These are phyloP conservation scores for Purpureocillium lavendulum DNA, from an alignment of 2,329 filamentous ascomycete species.

Conservation along the genomic window DNA sequence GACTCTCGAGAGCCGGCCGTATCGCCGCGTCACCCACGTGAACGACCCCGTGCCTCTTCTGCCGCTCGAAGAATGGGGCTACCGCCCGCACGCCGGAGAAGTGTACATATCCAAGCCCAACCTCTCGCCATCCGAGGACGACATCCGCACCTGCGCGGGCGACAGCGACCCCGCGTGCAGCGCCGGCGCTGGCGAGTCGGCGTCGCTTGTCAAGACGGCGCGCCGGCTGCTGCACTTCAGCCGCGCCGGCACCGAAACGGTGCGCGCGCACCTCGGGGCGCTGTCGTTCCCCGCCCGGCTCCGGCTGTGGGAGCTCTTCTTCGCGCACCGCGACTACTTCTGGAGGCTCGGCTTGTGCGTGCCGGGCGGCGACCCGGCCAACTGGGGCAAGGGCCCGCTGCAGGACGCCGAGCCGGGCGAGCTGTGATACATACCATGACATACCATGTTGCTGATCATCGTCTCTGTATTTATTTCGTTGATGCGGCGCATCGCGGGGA, in stretches of 20 bases:
- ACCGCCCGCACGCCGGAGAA: conserved; percentile 75
- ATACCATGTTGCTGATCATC: too few species aligned
- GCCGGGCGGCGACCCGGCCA: conserved; percentile 64
- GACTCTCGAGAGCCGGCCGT: conserved; percentile 31
- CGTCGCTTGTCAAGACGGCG: conserved; percentile 18
- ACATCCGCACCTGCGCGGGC: conserved; percentile 66
- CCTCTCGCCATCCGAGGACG: conserved; percentile 58
- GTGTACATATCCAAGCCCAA: conserved; percentile 70
- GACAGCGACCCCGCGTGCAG: conserved; percentile 66
- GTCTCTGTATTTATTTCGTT: background rate
- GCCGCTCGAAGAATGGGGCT: conserved; percentile 83
- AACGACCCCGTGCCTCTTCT: conserved; percentile 85
- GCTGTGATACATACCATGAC: conserved; percentile 18
- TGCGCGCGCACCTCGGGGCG: conserved; percentile 11
- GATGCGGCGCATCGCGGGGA: background rate
- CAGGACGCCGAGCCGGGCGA: conserved; percentile 28
- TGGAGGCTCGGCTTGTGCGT: conserved; percentile 87
- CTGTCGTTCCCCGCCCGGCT: conserved; percentile 51
- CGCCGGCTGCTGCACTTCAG: conserved; percentile 16
- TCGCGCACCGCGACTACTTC: conserved; percentile 94
- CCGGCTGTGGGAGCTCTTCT: conserved; percentile 86
- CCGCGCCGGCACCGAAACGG: conserved; percentile 13
- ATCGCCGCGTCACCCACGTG: conserved; percentile 75
- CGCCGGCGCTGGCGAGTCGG: conserved; percentile 43
- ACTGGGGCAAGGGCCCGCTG: conserved; percentile 50